Evolutionary conservation across 148 eudicot genomes (phyloP).

Genomic region (Dianthus caryophyllus): DNA sequence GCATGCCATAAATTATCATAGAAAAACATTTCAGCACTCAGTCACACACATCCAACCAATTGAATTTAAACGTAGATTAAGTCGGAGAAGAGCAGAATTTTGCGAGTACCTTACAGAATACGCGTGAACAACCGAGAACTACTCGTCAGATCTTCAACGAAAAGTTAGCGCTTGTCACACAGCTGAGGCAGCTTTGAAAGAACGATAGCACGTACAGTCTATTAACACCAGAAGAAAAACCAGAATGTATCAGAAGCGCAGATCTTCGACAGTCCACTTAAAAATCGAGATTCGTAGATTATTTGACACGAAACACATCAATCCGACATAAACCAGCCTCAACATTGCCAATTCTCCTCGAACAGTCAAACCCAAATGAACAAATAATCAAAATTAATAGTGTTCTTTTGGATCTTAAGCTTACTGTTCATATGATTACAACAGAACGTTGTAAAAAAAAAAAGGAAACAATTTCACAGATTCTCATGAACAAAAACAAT

Average conservation of each 20-base stretch:
- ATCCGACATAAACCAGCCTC: neutral
- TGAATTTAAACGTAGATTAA: neutral
- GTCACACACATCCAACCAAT: neutral
- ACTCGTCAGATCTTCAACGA: neutral
- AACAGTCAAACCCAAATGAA: neutral
- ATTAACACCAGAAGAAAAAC: neutral
- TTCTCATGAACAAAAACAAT: too few relatives aligned
- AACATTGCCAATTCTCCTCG: neutral
- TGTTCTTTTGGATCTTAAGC: too few relatives aligned
- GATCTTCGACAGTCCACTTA: neutral
- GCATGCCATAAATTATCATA: neutral
- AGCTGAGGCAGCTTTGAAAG: neutral
- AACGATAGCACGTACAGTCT: neutral
- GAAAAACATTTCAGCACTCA: neutral
- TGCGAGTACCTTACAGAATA: neutral
- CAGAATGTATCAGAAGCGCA: neutral
- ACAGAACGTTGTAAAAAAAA: too few relatives aligned
- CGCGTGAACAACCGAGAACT: neutral
- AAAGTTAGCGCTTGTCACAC: neutral
- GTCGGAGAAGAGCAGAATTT: neutral
- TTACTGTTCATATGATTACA: too few relatives aligned
- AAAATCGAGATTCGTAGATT: neutral
- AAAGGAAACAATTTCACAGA: too few relatives aligned
- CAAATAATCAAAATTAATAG: neutral
- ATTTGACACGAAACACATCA: neutral